Evolutionary conservation across 257 asterid species (phyloP).

Genomic region (Nemophila menziesii): DNA sequence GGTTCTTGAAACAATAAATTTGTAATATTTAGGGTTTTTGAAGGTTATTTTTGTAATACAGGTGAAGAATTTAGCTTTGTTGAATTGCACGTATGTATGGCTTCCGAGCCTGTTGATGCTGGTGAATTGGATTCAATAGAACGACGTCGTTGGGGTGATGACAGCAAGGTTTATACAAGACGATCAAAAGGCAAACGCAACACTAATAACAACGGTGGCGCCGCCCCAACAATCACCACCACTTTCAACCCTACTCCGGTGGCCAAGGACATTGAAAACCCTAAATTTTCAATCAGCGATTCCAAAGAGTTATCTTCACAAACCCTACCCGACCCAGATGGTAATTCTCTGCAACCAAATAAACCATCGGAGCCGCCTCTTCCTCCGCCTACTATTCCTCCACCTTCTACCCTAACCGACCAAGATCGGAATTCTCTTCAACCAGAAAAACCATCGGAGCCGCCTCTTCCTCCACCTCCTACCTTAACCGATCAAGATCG

Average conservation of each 20-base stretch:
- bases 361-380: not conserved
- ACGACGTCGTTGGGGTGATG: constrained; percentile 26
- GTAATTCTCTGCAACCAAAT: not conserved
- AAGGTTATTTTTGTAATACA: constrained; percentile 14
- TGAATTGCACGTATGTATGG: constrained; percentile 35
- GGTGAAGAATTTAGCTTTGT: not conserved
- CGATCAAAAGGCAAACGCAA: constrained; percentile 18
- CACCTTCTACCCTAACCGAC: not conserved
- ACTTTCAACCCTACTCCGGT: constrained; percentile 5
- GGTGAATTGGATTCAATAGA: constrained; percentile 27
- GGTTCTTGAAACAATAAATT: constrained; percentile 35
- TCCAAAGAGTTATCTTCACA: not conserved
- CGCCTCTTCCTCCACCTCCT: no score
- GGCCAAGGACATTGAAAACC: no score
- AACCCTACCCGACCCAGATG: not conserved
- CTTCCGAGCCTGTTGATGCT: constrained; percentile 30
- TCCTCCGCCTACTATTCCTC: not conserved
- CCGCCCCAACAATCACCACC: not conserved
- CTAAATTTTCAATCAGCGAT: no score
- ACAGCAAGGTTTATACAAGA: constrained; percentile 38
- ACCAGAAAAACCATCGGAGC: not conserved
- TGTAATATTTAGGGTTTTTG: constrained; percentile 22
- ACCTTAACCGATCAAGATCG: not conserved
- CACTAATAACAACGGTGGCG: not conserved
- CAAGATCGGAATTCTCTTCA: not conserved